Evolutionary conservation across 177 flowering plant species (phyloP).

Genomic region (Vitis hybrid): DNA sequence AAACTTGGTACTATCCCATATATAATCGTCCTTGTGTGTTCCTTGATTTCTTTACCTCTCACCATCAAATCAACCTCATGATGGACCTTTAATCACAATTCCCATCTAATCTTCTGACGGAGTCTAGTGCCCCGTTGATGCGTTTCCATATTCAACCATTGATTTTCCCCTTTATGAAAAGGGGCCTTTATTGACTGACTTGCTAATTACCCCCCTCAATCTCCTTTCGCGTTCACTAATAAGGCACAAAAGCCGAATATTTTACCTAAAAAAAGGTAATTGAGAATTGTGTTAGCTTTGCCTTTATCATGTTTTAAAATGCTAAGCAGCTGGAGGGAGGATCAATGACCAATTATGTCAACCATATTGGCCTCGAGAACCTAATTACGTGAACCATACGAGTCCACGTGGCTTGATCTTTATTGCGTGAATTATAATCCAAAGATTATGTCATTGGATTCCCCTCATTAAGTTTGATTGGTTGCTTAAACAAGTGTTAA

Average conservation of each 20-base stretch:
- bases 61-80: slow-evolving; percentile 10
- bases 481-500: slow-evolving; percentile 9
- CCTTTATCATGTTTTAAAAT: slow-evolving; percentile 2
- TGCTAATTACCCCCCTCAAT: slow-evolving; percentile 6
- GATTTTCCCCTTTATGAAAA: slow-evolving; percentile 5
- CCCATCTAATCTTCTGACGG: slow-evolving; percentile 7
- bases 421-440: slow-evolving; percentile 2
- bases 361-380: slow-evolving; percentile 3
- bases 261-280: slow-evolving; percentile 22
- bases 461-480: slow-evolving; percentile 9
- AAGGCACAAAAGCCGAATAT: slow-evolving; percentile 13
- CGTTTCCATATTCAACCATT: slow-evolving; percentile 11
- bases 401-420: slow-evolving; percentile 7
- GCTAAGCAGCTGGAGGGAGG: slow-evolving; percentile 29
- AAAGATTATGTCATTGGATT: slow-evolving; percentile 13
- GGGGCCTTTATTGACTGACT: slow-evolving; percentile 11
- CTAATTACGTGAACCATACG: slow-evolving; percentile 5
- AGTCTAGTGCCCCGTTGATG: slow-evolving; percentile 14
- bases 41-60: not conserved
- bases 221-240: slow-evolving; percentile 11
- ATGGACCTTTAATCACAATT: slow-evolving; percentile 1
- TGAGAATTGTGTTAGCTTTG: slow-evolving; percentile 22
- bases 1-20: not conserved
- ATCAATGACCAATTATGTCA: not conserved
- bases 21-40: not conserved